Evolutionary conservation across 2,329 filamentous ascomycete genomes (phyloP), one percentile per base, ranked within the genome.

Genomic region (Pyrenochaeta sp.): DNA sequence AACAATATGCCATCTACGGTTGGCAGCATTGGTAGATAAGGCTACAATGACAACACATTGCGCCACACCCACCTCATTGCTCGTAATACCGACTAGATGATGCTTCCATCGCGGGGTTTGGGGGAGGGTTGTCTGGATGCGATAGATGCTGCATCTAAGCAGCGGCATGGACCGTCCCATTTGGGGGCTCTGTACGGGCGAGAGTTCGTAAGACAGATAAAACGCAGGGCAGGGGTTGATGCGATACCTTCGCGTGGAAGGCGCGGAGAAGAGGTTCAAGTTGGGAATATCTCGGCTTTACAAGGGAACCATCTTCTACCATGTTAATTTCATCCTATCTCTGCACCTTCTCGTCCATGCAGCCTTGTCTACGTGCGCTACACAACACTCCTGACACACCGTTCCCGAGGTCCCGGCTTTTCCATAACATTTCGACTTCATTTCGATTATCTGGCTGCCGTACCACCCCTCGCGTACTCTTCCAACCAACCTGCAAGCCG

Each of bases 91-190:
- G 45, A 37, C 37, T 42, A 50, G 12, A 51, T 28, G 3, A 52
- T 15, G 37, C 24, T 46, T 44, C 42, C 39, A 59, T 61, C 44
- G 54, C 53, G 49, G 59, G 60, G 58, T 51, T 2, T 34, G 19
- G n/a, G 46, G 34, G 3, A 28, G 25, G n/a, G 22, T 32, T 13
- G 25, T 46, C 22, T 47, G 34, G 8, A 47, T 25, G 15, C 2
- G 15, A n/a, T 60, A 48, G 55, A 43, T 50, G 52, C 34, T 59
- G 34, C 40, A 44, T 42, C 39, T 32, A 48, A n/a, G 48, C 28
- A 34, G 45, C 54, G 55, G 59, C 51, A 58, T 61, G 64, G 64
- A 61, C 59, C 59, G 61, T 50, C 52, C 56, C 64, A 53, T 51
- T 34, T 52, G n/a, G 36, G 32, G 13, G 5, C 27, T 32, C 24